Evolutionary conservation across 2,329 filamentous ascomycete species (phyloP), one percentile per base, ranked within the genome.

Genomic region (Thielaviopsis populi): DNA sequence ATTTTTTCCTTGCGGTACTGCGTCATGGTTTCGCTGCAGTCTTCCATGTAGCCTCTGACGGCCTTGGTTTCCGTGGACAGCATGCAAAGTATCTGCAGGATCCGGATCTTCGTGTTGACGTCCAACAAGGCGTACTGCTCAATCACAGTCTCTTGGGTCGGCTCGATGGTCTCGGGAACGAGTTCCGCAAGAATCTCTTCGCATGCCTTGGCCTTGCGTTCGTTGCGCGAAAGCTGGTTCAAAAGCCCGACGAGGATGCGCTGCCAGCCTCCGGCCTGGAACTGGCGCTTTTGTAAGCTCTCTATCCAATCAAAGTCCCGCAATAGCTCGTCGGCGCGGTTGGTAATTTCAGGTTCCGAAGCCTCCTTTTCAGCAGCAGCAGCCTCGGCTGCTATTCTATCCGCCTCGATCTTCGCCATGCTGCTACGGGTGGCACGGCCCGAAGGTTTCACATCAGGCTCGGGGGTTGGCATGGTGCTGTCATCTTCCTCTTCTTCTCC

Each of bases 1-100:
- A 96, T 96, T 76, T 96, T 96, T 72, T 95, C 88, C 74, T 99
- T 99, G 60, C 94, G 86, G 71, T 95, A 90, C 63, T 85, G 84
- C 1, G 94, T 99, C 91, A 97, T 96, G 63, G 90, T 88, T 71
- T 92, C 89, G 68, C 88, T 90, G 75, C 91, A 95, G 67, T 92
- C 87, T 69, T 96, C 90, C 79, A 99, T 87, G 72, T 95, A 95
- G 17, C 84, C 86, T 62, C 92, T 86, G 68, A 97, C 83, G 1
- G 88, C 85, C 72, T 90, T 91, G 0, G 94, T 96, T 70, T 91
- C 87, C 64, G 91, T 80, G 1, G 89, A 91, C 66, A 97, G 78
- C 78, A 92, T 85, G 72, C 89, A 90, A 64, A 96, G 83, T 42
- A 95, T 87, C 71, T 96, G 88, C 56, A 99, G 79, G 24, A 86